Evolutionary conservation across 2,329 filamentous ascomycete genomes (phyloP).

Genomic region (Diplodia sapinea): DNA sequence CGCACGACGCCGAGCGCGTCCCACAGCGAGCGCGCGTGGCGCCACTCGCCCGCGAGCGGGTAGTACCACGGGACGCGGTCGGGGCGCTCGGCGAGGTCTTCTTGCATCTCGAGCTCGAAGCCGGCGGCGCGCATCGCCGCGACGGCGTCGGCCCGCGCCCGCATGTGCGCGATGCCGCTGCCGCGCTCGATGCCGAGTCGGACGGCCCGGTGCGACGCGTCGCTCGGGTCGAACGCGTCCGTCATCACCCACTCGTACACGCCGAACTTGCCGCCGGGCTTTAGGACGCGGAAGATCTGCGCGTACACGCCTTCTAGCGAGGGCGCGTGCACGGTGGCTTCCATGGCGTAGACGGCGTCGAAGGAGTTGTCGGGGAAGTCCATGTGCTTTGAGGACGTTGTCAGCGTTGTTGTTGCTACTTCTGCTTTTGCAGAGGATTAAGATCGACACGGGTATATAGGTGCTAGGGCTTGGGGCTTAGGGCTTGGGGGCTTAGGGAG

Average conservation of each 20-base stretch:
- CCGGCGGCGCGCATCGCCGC: conserved; percentile 85
- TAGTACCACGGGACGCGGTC: conserved; percentile 91
- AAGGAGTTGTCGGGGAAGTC: conserved; percentile 89
- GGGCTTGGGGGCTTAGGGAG: too few relatives aligned
- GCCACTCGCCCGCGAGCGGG: conserved; percentile 83
- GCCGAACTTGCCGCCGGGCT: conserved; percentile 93
- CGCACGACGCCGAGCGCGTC: conserved; percentile 84
- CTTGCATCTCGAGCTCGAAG: conserved; percentile 80
- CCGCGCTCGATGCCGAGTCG: conserved; percentile 96
- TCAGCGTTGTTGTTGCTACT: too few relatives aligned
- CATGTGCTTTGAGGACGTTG: conserved; percentile 71
- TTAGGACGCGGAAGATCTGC: conserved; percentile 92
- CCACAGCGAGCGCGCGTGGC: conserved; percentile 77
- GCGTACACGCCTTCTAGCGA: conserved; percentile 89
- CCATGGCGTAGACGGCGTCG: conserved; percentile 95
- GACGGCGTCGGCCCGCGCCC: conserved; percentile 79
- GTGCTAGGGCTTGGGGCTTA: too few relatives aligned
- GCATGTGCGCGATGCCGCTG: conserved; percentile 98
- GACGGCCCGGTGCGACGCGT: conserved; percentile 84
- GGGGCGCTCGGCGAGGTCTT: conserved; percentile 76
- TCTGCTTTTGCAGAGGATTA: too few relatives aligned
- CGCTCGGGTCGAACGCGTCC: conserved; percentile 87
- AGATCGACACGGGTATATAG: too few relatives aligned
- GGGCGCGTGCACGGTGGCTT: conserved; percentile 94
- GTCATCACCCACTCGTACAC: conserved; percentile 99